Conservation (phyloP, 2,329 filamentous ascomycete species). For the Fusarium illudens region DNA sequence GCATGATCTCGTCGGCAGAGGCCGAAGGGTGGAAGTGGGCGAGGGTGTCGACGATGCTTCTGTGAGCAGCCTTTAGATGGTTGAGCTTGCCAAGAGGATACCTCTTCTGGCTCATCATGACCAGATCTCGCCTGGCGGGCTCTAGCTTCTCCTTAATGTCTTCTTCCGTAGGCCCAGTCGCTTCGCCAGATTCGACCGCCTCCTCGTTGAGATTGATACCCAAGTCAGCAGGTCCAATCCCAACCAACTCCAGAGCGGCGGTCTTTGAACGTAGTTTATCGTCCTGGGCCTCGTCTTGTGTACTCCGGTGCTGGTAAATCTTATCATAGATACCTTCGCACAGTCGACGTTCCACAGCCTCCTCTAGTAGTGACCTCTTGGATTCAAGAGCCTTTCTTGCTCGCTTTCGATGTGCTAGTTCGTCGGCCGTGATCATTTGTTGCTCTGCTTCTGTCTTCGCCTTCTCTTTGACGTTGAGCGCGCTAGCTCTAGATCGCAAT, state of each 20-base stretch:
- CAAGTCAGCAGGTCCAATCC: constrained; percentile 86
- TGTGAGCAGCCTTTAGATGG: constrained; percentile 87
- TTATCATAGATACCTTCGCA: constrained; percentile 87
- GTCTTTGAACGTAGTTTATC: constrained; percentile 95
- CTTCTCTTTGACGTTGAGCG: constrained; percentile 63
- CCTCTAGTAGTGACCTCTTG: constrained; percentile 81
- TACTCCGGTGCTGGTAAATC: constrained; percentile 90
- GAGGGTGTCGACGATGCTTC: constrained; percentile 89
- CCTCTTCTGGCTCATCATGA: constrained; percentile 84
- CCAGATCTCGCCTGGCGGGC: constrained; percentile 72
- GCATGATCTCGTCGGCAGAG: constrained; percentile 96
- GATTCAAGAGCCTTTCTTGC: constrained; percentile 80
- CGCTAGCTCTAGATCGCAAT: constrained; percentile 63
- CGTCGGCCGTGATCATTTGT: constrained; percentile 90
- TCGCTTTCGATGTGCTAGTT: constrained; percentile 81
- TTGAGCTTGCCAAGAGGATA: constrained; percentile 93
- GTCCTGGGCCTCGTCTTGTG: constrained; percentile 93
- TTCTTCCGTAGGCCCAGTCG: constrained; percentile 66
- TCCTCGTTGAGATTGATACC: constrained; percentile 75
- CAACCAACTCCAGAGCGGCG: constrained; percentile 87
- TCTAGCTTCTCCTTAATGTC: constrained; percentile 79
- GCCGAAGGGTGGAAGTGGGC: constrained; percentile 77
- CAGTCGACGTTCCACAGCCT: constrained; percentile 86
- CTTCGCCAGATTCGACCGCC: constrained; percentile 63
- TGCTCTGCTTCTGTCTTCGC: constrained; percentile 63